phyloP scores from a whole-genome alignment of 2,329 filamentous ascomycete species.

The Trichophyton simii region DNA sequence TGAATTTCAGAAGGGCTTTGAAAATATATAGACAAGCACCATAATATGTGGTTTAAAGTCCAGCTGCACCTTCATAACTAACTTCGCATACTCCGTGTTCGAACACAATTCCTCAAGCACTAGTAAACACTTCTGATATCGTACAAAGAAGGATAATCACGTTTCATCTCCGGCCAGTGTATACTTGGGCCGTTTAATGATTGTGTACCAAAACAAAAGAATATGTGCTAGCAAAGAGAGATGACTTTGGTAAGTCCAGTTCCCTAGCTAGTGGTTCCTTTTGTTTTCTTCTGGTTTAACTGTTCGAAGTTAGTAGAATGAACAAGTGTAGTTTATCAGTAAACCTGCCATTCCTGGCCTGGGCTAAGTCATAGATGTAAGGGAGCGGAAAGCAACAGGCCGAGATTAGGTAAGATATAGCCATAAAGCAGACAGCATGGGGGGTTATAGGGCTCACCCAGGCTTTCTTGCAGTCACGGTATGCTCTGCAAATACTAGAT shows the following conservation, averaged over 20 bases:
- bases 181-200: neutral
- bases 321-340: neutral
- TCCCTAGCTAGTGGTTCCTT: neutral
- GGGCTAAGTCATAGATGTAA: too few species aligned
- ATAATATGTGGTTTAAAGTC: neutral
- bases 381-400: too few species aligned
- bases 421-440: neutral
- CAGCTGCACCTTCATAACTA: neutral
- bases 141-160: neutral
- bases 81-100: neutral
- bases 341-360: neutral
- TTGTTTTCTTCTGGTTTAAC: slow-evolving; percentile 1
- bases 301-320: neutral
- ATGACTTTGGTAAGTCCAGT: neutral
- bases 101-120: neutral
- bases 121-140: neutral
- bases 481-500: slow-evolving; percentile 50
- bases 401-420: too few species aligned
- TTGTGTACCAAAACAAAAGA: neutral
- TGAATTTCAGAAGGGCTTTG: neutral
- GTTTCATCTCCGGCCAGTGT: neutral
- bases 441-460: slow-evolving; percentile 53
- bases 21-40: neutral
- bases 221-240: neutral
- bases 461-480: slow-evolving; percentile 85